These are phyloP conservation scores for Pezicula radicicola DNA, from an alignment of 2,329 filamentous ascomycete genomes.

Conservation along the genomic window DNA sequence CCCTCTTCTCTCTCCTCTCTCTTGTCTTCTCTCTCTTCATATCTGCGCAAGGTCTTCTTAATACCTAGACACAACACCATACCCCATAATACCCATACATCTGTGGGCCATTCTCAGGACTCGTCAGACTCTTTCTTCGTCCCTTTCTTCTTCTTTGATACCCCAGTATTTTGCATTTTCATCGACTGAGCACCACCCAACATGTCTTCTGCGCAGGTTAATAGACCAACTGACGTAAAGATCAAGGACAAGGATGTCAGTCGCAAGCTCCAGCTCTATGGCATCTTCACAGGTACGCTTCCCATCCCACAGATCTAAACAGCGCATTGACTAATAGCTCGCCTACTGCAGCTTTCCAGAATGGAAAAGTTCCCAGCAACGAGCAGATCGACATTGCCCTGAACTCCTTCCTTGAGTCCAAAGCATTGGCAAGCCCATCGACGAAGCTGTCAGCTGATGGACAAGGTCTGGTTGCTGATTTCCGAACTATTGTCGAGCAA, in stretches of 20 bases:
- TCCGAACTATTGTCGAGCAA: slow-evolving; percentile 76
- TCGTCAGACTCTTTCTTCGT: too few relatives aligned
- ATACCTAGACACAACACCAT: too few relatives aligned
- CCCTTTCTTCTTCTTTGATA: too few relatives aligned
- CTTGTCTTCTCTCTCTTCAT: too few relatives aligned
- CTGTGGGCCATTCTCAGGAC: too few relatives aligned
- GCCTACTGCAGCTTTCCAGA: slow-evolving; percentile 64
- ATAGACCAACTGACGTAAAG: slow-evolving; percentile 22
- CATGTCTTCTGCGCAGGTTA: too few relatives aligned
- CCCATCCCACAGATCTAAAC: slow-evolving; percentile 3
- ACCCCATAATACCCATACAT: too few relatives aligned
- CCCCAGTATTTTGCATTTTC: too few relatives aligned
- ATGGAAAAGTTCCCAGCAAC: slow-evolving; percentile 79
- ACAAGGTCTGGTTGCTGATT: slow-evolving; percentile 71
- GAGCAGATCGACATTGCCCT: slow-evolving; percentile 85
- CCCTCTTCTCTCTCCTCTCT: too few relatives aligned
- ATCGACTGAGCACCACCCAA: background rate
- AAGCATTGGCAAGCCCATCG: slow-evolving; percentile 66
- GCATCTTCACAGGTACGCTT: slow-evolving; percentile 67
- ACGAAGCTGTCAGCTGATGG: slow-evolving; percentile 80
- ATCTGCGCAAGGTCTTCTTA: too few relatives aligned
- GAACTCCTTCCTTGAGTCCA: slow-evolving; percentile 79
- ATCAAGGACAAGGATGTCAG: slow-evolving; percentile 63
- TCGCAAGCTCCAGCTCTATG: slow-evolving; percentile 91
- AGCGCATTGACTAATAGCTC: background rate